A percentile compares a stretch with the other conserved stretches of the same genome.
Conservation (phyloP, 1,139 yeast genomes). For the Lizanozyma gosingica region DNA sequence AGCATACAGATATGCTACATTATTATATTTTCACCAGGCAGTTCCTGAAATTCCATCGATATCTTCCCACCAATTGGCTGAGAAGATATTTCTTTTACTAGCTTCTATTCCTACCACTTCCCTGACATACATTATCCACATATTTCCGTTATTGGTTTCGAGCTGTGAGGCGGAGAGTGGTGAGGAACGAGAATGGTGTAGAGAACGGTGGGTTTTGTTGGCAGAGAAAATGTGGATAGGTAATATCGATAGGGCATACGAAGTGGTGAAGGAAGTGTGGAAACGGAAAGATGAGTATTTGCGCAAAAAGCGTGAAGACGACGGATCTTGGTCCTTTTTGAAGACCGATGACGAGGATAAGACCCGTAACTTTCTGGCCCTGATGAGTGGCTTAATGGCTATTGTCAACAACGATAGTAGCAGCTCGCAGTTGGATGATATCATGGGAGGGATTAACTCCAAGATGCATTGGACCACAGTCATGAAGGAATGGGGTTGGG, state of each 20-base stretch:
- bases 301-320: constrained; percentile 14
- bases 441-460: constrained; percentile 36
- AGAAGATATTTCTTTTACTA: constrained; percentile 47
- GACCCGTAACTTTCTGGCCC: constrained; percentile 7
- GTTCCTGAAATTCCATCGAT: constrained; percentile 59
- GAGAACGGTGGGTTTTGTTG: constrained; percentile 48
- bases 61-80: constrained; percentile 48
- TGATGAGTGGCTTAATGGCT: constrained; percentile 36
- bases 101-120: constrained; percentile 59
- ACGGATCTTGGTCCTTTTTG: not conserved
- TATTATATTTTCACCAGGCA: constrained; percentile 56
- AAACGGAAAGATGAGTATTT: constrained; percentile 41
- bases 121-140: constrained; percentile 47
- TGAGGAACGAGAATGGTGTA: constrained; percentile 57
- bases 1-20: constrained; percentile 51
- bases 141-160: constrained; percentile 54
- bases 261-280: constrained; percentile 69
- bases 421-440: constrained; percentile 21
- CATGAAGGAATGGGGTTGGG: constrained; percentile 75
- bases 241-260: constrained; percentile 54
- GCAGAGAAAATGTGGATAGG: constrained; percentile 53
- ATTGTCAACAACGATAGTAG: constrained; percentile 23
- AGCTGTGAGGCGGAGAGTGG: constrained; percentile 55
- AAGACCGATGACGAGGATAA: not conserved
- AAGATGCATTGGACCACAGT: constrained; percentile 61